Percentiles rank a stretch among this genome's conserved stretches.
Conservation (phyloP, 768 basidiomycete genomes). For the Boletus rubroflammeus region DNA sequence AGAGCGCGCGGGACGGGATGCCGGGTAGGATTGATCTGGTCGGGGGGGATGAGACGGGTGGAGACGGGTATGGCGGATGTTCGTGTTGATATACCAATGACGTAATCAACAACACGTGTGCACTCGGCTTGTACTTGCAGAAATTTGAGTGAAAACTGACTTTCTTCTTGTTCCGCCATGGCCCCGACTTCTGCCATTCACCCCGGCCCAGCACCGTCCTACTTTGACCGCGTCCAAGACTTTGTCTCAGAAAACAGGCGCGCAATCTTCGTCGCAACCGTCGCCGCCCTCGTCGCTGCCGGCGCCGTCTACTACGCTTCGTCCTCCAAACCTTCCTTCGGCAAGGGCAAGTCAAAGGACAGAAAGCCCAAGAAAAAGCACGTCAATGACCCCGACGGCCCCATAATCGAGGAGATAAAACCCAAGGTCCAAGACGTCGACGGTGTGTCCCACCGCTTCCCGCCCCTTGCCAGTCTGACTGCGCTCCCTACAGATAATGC, state of each 20-base stretch:
- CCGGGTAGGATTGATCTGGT: conserved; percentile 42
- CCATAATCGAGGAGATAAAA: conserved; percentile 74
- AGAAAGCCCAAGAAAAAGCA: conserved; percentile 50
- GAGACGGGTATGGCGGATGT: conserved; percentile 28
- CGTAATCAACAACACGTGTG: conserved; percentile 23
- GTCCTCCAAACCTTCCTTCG: conserved; percentile 32
- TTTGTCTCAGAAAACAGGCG: conserved; percentile 79
- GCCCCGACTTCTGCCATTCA: conserved; percentile 14
- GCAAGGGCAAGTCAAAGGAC: conserved; percentile 48
- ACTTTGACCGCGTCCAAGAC: conserved; percentile 61
- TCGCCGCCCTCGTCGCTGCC: conserved; percentile 65
- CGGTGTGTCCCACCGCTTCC: conserved; percentile 21
- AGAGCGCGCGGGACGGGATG: conserved; percentile 30
- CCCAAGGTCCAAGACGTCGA: conserved; percentile 39
- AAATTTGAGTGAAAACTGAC: no score
- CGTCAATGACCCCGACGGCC: conserved; percentile 59
- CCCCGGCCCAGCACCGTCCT: conserved; percentile 16
- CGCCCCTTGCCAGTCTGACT: not conserved
- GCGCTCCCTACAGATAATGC: conserved; percentile 34
- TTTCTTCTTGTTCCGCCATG: no score
- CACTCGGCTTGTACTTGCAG: not conserved
- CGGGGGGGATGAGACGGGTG: conserved; percentile 6
- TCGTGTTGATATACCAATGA: conserved; percentile 29
- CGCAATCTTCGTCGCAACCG: conserved; percentile 67
- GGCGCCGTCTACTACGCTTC: conserved; percentile 74